Evolutionary conservation across 345 rosid genomes (phyloP).

Genomic region (Acer campestre): DNA sequence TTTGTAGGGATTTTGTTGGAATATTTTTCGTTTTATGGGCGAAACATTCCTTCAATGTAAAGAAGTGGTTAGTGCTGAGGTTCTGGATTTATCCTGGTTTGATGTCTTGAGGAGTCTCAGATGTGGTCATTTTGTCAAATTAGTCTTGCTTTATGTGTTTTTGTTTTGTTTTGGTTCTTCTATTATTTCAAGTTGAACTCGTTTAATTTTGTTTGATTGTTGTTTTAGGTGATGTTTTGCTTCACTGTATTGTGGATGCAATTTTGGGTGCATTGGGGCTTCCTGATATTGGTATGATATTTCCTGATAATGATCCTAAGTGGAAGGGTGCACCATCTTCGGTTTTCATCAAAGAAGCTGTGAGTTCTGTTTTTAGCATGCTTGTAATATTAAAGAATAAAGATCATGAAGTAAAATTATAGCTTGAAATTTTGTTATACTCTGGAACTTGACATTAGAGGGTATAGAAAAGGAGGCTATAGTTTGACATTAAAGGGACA

Average conservation of each 20-base stretch:
- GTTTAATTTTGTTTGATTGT: background rate
- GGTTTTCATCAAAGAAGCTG: constrained; percentile 93
- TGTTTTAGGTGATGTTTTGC: constrained; percentile 88
- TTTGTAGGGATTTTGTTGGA: background rate
- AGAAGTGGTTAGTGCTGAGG: background rate
- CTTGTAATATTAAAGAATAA: background rate
- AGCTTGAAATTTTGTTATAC: background rate
- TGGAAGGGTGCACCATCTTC: constrained; percentile 98
- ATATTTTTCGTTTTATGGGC: background rate
- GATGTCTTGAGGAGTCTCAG: background rate
- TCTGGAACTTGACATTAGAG: background rate
- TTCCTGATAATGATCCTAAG: constrained; percentile 91
- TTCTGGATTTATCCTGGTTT: background rate
- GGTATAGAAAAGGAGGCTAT: background rate
- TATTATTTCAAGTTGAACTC: background rate
- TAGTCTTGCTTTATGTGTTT: background rate
- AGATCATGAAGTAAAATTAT: background rate
- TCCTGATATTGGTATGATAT: constrained; percentile 98
- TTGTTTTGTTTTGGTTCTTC: background rate
- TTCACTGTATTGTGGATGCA: constrained; percentile 98
- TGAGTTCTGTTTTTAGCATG: constrained; percentile 38
- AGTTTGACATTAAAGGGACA: background rate
- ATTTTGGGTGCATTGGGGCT: constrained; percentile 94
- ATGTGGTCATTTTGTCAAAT: constrained; percentile 2
- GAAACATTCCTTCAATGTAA: background rate